These are phyloP conservation scores for Epithemia pelagica DNA, from an alignment of 108 stramenopile genomes.

Conservation along the genomic window DNA sequence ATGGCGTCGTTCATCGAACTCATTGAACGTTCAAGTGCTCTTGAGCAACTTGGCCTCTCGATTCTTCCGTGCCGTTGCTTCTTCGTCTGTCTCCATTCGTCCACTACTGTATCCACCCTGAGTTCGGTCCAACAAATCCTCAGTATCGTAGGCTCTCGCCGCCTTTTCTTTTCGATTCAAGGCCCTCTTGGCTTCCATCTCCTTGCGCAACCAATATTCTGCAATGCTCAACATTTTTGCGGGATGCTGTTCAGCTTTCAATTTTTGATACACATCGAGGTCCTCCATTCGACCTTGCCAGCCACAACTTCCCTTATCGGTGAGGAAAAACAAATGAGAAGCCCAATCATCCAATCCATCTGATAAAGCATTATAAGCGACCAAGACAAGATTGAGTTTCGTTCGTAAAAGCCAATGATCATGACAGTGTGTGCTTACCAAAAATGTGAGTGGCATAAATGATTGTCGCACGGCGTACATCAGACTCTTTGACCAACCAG, in stretches of 20 bases:
- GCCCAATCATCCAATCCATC: conserved; percentile 51
- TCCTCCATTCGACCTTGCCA: conserved; percentile 81
- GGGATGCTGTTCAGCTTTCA: conserved; percentile 70
- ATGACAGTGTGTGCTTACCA: conserved; percentile 32
- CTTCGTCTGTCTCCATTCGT: conserved; percentile 17
- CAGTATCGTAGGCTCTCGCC: conserved; percentile 39
- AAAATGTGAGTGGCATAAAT: conserved; percentile 99
- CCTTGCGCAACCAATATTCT: conserved; percentile 78
- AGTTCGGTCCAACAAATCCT: conserved; percentile 46
- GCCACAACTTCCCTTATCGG: conserved; percentile 57
- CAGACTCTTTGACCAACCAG: conserved; percentile 91
- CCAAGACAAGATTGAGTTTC: background rate
- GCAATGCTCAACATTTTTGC: conserved; percentile 80
- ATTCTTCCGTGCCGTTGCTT: background rate
- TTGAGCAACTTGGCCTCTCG: background rate
- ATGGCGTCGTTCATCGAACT: no score
- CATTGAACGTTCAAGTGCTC: background rate
- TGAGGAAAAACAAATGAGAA: conserved; percentile 63
- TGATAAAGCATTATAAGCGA: no score
- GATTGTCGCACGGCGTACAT: conserved; percentile 86
- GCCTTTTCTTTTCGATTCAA: conserved; percentile 57
- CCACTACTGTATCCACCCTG: conserved; percentile 84
- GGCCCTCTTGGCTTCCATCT: conserved; percentile 54
- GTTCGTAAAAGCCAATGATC: background rate
- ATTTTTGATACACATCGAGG: conserved; percentile 60